A percentile compares a stretch with the other conserved stretches of the same genome.
Evolutionary conservation across 2,329 filamentous ascomycete species (phyloP).

Genomic region (Ceratocystis variospora): DNA sequence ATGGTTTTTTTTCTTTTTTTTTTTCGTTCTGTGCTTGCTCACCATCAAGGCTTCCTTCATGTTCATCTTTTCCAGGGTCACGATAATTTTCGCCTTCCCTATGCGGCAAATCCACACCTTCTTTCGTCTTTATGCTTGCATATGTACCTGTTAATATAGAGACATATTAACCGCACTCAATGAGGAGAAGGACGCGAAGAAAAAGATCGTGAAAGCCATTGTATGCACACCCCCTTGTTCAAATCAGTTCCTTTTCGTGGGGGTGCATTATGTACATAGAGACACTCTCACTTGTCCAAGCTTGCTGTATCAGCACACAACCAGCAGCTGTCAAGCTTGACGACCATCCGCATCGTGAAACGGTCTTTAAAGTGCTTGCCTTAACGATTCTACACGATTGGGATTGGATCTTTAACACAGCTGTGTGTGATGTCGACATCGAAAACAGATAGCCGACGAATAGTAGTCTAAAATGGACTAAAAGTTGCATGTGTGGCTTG

Average conservation of each 20-base stretch:
- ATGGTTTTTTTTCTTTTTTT: background rate
- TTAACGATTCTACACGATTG: background rate
- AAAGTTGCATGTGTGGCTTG: background rate
- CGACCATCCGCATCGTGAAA: background rate
- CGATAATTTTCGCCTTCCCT: background rate
- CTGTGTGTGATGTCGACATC: background rate
- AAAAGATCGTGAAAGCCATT: slow-evolving; percentile 14
- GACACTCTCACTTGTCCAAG: background rate
- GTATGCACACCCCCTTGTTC: slow-evolving; percentile 12
- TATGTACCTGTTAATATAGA: slow-evolving; percentile 2
- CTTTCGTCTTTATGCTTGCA: background rate
- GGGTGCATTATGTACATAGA: background rate
- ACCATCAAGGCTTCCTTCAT: background rate
- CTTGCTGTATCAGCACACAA: background rate
- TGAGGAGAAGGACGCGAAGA: background rate
- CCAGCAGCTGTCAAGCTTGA: background rate
- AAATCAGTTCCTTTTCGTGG: background rate
- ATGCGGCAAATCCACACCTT: background rate
- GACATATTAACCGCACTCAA: background rate
- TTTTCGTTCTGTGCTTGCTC: background rate
- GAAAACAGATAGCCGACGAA: background rate
- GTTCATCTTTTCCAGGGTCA: background rate
- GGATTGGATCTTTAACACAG: background rate
- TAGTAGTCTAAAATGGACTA: background rate
- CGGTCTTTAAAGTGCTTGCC: background rate